Evolutionary conservation across 2,329 filamentous ascomycete species (phyloP), one percentile per base, ranked within the genome.

Genomic region (Aspergillus niger): DNA sequence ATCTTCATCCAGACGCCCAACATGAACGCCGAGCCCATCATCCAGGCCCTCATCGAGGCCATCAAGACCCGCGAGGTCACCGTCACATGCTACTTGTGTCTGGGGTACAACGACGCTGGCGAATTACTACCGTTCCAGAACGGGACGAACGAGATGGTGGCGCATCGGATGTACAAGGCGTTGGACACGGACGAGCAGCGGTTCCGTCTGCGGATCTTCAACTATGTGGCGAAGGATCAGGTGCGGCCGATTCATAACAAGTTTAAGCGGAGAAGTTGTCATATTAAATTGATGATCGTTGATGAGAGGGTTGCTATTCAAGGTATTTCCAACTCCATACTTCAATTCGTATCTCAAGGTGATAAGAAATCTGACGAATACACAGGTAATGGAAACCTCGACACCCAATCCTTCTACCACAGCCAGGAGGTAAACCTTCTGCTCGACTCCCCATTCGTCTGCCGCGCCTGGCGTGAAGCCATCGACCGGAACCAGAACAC

Each of bases 1-100:
- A 83, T 93, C n/a, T 91, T 93, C 68, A 92, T 94, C 60, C 89
- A 93, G 72, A 88, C 89, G 0, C 91, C 91, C 0, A 89, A 91
- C 22, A 81, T 94, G 39, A 94, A 94, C 67, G 89, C 90, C 0
- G 83, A 85, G 59, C 87, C 86, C 0, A 77, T 92, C 0, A 69
- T 92, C 0, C 83, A 86, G 0, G 87, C 86, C 1, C 82, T 93
- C 3, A 70, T 84, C 0, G 82, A 82, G 3, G 90, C 91, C 0
- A 83, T 88, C 52, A 28, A 44, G n/a, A 81, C 86, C 61, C 80
- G 90, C 1, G 90, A 90, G 0, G 75, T 92, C 0, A 79, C 87
- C 54, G 86, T 92, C 0, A 86, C 84, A 0, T 88, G 86, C 71
- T 92, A 91, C 64, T 81, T 92, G 1, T 91, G 89, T 64, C 82